phyloP scores from a whole-genome alignment of 2,329 filamentous ascomycete genomes.

The Verticillium longisporum region DNA sequence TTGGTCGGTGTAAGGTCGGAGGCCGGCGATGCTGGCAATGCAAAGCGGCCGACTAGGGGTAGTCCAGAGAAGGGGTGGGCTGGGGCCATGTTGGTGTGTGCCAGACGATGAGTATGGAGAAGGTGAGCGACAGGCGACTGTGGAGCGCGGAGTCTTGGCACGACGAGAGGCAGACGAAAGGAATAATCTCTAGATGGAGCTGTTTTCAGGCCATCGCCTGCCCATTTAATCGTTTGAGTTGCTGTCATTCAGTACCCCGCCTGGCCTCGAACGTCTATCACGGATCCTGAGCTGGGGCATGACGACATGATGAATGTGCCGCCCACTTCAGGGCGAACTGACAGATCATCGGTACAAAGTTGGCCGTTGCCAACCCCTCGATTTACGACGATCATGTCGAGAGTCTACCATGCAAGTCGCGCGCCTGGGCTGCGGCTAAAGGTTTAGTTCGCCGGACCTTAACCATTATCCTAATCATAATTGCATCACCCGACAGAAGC shows the following conservation, averaged over 20 bases:
- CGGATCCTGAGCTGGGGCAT: neutral
- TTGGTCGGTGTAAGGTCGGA: constrained; percentile 2
- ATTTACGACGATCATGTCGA: neutral
- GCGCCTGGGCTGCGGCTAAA: neutral
- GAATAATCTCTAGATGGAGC: neutral
- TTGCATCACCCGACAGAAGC: neutral
- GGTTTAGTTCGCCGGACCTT: neutral
- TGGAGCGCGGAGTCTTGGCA: neutral
- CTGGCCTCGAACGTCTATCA: neutral
- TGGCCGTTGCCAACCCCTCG: neutral
- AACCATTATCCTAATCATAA: neutral
- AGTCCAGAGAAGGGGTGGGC: neutral
- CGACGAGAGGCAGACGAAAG: neutral
- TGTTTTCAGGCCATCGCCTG: neutral
- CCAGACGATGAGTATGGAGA: too few species aligned
- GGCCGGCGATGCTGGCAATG: neutral
- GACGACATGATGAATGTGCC: neutral
- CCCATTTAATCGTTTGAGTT: neutral
- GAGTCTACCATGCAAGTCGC: neutral
- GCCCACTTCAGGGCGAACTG: neutral
- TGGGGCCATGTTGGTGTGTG: neutral
- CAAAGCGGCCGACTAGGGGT: neutral
- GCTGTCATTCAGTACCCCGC: neutral
- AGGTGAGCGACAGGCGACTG: neutral
- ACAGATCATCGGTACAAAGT: neutral